Evolutionary conservation across 495 filamentous ascomycete genomes (phyloP).

Genomic region (Tuber calosporum): DNA sequence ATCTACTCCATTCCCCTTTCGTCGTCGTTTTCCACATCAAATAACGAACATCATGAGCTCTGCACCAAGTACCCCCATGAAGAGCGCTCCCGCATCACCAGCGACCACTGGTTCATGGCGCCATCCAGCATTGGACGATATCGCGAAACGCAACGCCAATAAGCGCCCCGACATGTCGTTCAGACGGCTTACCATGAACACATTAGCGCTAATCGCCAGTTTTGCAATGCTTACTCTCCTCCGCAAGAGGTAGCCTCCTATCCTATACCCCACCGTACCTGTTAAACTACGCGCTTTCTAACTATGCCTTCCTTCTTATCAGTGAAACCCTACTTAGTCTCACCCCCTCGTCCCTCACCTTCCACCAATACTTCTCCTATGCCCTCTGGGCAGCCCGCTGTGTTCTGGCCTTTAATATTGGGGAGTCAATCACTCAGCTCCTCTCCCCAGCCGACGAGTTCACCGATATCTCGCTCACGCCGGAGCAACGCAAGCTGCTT

Average conservation of each 20-base stretch:
- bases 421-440: conserved; percentile 60
- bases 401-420: conserved; percentile 60
- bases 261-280: conserved; percentile 30
- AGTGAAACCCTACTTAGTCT: conserved; percentile 32
- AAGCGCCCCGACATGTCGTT: conserved; percentile 61
- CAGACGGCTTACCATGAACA: conserved; percentile 58
- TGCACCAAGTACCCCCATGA: conserved; percentile 31
- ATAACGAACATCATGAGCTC: conserved; percentile 11
- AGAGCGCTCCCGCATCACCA: conserved; percentile 39
- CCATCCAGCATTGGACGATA: conserved; percentile 73
- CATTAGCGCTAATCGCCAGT: conserved; percentile 49
- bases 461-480: conserved; percentile 82
- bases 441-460: conserved; percentile 70
- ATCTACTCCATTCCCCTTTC: neutral
- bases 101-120: conserved; percentile 71
- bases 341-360: conserved; percentile 42
- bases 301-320: conserved; percentile 17
- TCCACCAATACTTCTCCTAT: conserved; percentile 42
- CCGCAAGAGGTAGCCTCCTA: conserved; percentile 40
- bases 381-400: conserved; percentile 50
- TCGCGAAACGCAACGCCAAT: conserved; percentile 64
- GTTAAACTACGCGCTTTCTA: conserved; percentile 2
- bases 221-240: conserved; percentile 34
- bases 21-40: neutral
- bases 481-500: conserved; percentile 74